Percentiles rank a stretch among this genome's conserved stretches.
phyloP scores from a whole-genome alignment of 495 filamentous ascomycete species.

The Penicillium angulare region DNA sequence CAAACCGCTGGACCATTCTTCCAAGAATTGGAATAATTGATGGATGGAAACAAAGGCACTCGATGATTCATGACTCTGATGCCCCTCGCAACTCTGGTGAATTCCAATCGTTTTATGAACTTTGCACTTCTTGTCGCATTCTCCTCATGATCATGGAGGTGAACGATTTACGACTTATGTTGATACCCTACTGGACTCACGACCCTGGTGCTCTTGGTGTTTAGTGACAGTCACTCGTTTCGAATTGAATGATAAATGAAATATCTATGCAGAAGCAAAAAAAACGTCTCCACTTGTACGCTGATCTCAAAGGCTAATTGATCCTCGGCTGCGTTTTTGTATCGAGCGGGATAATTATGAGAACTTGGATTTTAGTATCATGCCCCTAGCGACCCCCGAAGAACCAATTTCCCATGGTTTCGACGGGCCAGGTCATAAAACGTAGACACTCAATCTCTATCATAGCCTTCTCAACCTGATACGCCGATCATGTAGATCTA shows the following conservation, averaged over 20 bases:
- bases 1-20: neutral
- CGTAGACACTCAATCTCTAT: no score
- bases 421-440: no score
- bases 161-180: conserved; percentile 28
- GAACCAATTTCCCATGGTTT: no score
- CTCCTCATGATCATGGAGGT: conserved; percentile 14
- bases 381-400: no score
- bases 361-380: no score
- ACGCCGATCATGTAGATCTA: conserved; percentile 5
- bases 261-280: neutral
- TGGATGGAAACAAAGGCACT: neutral
- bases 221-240: conserved; percentile 14
- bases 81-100: neutral
- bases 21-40: neutral
- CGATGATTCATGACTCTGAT: neutral
- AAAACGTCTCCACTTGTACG: no score
- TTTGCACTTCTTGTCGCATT: conserved; percentile 16
- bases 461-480: neutral
- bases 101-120: conserved; percentile 10
- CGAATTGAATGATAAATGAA: neutral
- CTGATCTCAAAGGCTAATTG: no score
- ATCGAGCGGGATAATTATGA: no score
- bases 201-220: conserved; percentile 9
- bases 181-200: conserved; percentile 30
- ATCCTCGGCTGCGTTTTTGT: neutral